phyloP scores from a whole-genome alignment of 345 rosid genomes.

The Erysimum cheiranthoides region DNA sequence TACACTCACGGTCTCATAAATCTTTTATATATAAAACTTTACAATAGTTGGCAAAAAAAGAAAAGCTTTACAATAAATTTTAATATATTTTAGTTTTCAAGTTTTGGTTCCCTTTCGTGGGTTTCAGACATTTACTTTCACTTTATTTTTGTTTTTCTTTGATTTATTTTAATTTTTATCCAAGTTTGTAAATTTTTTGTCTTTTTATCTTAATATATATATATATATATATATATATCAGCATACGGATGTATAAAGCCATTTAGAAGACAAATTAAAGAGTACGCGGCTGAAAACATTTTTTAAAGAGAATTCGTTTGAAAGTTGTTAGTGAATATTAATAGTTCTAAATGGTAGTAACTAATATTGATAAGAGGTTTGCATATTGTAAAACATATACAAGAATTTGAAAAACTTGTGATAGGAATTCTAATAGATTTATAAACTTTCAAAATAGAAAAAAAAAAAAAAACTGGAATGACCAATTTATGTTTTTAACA shows the following conservation, averaged over 20 bases:
- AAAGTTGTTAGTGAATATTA: not conserved
- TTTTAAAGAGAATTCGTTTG: not conserved
- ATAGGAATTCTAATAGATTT: not conserved
- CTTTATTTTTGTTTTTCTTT: not conserved
- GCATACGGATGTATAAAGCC: not conserved
- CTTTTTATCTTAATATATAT: no score
- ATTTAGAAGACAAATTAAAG: not conserved
- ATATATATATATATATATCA: no score
- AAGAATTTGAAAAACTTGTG: not conserved
- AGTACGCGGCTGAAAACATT: not conserved
- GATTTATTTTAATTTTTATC: not conserved
- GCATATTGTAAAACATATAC: not conserved
- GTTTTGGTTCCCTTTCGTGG: not conserved
- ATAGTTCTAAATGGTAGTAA: not conserved
- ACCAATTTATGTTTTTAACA: not conserved
- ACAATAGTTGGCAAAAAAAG: slow-evolving; percentile 1
- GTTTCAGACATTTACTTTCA: not conserved
- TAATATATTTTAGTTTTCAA: slow-evolving; percentile 8
- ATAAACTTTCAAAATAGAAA: no score
- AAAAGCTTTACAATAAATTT: slow-evolving; percentile 12
- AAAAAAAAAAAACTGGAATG: not conserved
- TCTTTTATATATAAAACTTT: not conserved
- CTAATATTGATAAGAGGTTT: no score
- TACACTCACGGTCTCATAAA: slow-evolving; percentile 38
- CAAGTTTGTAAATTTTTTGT: no score